Evolutionary conservation across 1,284 basidiomycete species (phyloP).

Genomic region (Megacollybia platyphylla): DNA sequence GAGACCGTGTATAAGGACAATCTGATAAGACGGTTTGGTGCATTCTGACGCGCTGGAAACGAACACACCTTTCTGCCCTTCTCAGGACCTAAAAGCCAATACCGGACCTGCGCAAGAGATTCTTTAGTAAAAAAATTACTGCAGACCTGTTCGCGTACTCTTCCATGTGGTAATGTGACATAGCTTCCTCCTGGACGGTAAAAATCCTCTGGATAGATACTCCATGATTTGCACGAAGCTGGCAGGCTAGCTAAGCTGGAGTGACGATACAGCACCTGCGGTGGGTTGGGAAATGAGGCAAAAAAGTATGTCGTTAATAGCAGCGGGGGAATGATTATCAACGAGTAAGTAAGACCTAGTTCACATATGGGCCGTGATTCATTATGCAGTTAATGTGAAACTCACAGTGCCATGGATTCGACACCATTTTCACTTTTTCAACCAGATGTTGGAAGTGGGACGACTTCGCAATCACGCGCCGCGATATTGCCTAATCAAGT

Average conservation of each 20-base stretch:
- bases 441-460: no score
- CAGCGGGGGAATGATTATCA: conserved; percentile 46
- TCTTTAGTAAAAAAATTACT: conserved; percentile 1
- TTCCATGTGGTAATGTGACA: conserved; percentile 46
- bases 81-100: conserved; percentile 64
- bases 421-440: background rate
- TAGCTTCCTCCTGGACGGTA: conserved; percentile 57
- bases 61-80: conserved; percentile 48
- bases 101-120: conserved; percentile 36
- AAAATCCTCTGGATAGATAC: conserved; percentile 52
- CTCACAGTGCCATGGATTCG: background rate
- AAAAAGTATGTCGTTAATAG: conserved; percentile 47
- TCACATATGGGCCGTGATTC: background rate
- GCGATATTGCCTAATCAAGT: background rate
- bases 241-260: conserved; percentile 49
- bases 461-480: no score
- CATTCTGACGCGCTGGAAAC: conserved; percentile 1
- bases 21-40: conserved; percentile 21
- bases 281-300: conserved; percentile 48
- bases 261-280: conserved; percentile 32
- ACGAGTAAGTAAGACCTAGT: conserved; percentile 18
- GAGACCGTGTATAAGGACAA: conserved; percentile 69
- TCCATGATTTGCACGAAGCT: conserved; percentile 36
- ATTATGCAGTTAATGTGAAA: background rate
- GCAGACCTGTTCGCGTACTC: conserved; percentile 20